Evolutionary conservation across 2,329 filamentous ascomycete species (phyloP), one percentile per base, ranked within the genome.

Genomic region (Chaetomium strumarium): DNA sequence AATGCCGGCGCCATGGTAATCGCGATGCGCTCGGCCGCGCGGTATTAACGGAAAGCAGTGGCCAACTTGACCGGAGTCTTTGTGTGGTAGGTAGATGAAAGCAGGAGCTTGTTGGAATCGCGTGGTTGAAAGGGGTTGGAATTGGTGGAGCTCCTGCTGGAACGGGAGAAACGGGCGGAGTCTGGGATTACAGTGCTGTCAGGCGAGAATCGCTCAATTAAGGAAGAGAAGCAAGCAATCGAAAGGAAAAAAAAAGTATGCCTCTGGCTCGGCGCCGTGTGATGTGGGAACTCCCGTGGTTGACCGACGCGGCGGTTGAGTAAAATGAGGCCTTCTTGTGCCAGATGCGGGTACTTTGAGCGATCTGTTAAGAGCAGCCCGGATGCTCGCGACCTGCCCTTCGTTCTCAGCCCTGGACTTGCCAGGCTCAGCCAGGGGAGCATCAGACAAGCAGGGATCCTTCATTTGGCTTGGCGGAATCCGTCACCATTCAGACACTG

Each of bases 1-100:
- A 70, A 58, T 46, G 65, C 55, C 51, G 56, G 65, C 56, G 68
- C 66, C 68, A 70, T 70, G 57, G 41, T 67, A 62, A 57, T 49
- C 24, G 34, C 19, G 50, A 53, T 63, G 66, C 65, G 66, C 66
- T 66, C 54, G 57, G 56, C 58, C 64, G 66, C 65, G 65, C 64
- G 62, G 40, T 47, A 51, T 56, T 50, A 55, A 49, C 44, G 49
- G 51, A 51, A 54, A 60, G 48, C 57, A 58, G 51, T 58, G 62
- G 55, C 60, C 63, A 63, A 62, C 61, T 61, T 63, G 55, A 61
- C 62, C 53, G 61, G 59, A 62, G 60, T 55, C 57, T 58, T 50
- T 56, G 59, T 33, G 33, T 20, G 51, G 45, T 34, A 24, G 51
- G 36, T 50, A 17, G 51, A 37, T 49, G 45, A 30, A 52, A 46